Base-by-base conservation (phyloP, 441 rosid species). In the Gossypium armourianum region DNA sequence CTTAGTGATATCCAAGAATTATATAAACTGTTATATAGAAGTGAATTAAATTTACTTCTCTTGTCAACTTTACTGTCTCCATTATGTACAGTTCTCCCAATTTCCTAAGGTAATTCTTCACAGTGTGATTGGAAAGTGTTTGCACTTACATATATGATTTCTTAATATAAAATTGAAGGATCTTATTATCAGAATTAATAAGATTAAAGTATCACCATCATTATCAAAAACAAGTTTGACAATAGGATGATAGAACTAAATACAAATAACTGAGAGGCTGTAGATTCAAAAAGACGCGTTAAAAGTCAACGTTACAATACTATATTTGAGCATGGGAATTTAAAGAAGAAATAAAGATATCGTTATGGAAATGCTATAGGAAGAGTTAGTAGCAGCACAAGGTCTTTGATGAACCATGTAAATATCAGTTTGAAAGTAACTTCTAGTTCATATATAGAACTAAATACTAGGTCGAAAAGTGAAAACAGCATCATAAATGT, bases 351-450 rank as follows among this genome's bases (percentile, higher is more conserved):
- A 19, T 20, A 20, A 43, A 63, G 19, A 53, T 63, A 4, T 12
- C 17, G 15, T 23, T 47, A n/a, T 6, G 2, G 49, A 45, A 64
- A 64, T 43, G 54, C n/a, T 17, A 62, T 62, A 19, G 68, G 53
- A 13, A 63, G 52, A 4, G 55, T 4, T n/a, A 62, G n/a, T 62
- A 49, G 55, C 53, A 45, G 17, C 68, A 40, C 24, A 62, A 32
- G 53, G 8, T 8, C 32, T 43, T 20, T 19, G 16, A 12, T 43
- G 10, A 43, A 43, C 54, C 29, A 47, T 13, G 0, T 12, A 21
- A 64, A 64, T 63, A 45, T 63, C 28, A 43, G 32, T 43, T 19
- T 19, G 54, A 63, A 43, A 64, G 36, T 21, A 64, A 64, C 23
- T 45, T 64, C 36, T n/a, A 43, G 19, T 64, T 62, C 55, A 64